Conservation (phyloP, 306 rosid species). For the Hippophae rhamnoides region DNA sequence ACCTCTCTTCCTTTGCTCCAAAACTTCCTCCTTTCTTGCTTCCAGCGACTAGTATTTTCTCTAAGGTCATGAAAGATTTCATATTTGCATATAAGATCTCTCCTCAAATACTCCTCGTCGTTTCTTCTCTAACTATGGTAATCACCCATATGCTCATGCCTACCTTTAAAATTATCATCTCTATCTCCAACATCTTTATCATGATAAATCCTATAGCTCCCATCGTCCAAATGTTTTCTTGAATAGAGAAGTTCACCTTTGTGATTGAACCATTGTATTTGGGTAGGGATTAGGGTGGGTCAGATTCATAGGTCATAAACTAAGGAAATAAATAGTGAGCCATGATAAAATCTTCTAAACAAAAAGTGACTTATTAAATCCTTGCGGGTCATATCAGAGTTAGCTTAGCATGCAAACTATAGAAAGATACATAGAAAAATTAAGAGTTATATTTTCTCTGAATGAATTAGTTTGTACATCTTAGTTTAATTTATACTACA, state of each 20-base stretch:
- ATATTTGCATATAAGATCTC: constrained; percentile 74
- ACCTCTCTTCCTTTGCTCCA: constrained; percentile 76
- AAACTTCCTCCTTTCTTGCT: constrained; percentile 72
- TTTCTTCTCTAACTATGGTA: constrained; percentile 79
- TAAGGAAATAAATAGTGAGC: no score
- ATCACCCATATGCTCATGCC: constrained; percentile 70
- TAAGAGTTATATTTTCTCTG: no score
- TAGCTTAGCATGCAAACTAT: no score
- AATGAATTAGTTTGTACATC: no score
- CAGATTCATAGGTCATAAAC: no score
- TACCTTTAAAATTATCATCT: constrained; percentile 63
- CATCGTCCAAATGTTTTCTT: constrained; percentile 74
- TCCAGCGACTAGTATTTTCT: constrained; percentile 50
- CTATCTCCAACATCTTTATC: constrained; percentile 86
- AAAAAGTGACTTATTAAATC: no score
- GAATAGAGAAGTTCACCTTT: constrained; percentile 52
- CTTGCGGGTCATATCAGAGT: no score
- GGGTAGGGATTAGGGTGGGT: no score
- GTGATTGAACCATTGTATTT: constrained; percentile 1
- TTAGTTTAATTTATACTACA: no score
- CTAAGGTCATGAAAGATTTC: constrained; percentile 56
- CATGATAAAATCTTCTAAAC: no score
- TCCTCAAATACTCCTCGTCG: constrained; percentile 70
- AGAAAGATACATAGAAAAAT: no score
- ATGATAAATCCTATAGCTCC: constrained; percentile 64